phyloP scores from a whole-genome alignment of 1,284 basidiomycete species.

The Malassezia yamatoensis region DNA sequence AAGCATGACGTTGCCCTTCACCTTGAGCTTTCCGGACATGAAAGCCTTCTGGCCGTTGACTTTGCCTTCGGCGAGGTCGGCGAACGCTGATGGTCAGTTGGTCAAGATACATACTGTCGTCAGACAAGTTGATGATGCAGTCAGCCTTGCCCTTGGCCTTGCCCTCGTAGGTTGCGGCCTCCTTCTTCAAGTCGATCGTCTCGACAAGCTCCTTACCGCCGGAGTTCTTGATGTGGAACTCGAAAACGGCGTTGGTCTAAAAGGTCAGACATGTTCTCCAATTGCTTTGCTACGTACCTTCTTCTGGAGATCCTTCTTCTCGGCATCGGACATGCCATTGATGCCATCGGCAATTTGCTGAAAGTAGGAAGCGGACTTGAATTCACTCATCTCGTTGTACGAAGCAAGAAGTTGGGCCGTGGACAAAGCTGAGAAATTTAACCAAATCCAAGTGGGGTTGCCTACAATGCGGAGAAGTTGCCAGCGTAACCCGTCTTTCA shows the following conservation, averaged over 20 bases:
- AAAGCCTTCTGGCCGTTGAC: slow-evolving; percentile 49
- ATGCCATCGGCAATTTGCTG: slow-evolving; percentile 58
- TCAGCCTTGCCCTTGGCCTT: slow-evolving; percentile 48
- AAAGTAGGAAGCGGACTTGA: slow-evolving; percentile 44
- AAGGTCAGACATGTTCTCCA: not conserved
- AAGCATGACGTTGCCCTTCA: slow-evolving; percentile 46
- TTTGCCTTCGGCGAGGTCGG: slow-evolving; percentile 47
- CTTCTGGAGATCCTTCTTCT: slow-evolving; percentile 71
- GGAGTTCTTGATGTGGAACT: slow-evolving; percentile 71
- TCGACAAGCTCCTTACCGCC: slow-evolving; percentile 60
- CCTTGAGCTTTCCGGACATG: slow-evolving; percentile 31
- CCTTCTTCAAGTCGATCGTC: slow-evolving; percentile 91
- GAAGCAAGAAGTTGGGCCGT: slow-evolving; percentile 1
- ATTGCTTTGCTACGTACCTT: slow-evolving; percentile 56
- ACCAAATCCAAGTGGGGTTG: not conserved
- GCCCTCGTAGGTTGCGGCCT: slow-evolving; percentile 37
- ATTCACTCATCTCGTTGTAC: slow-evolving; percentile 28
- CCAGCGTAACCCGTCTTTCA: not conserved
- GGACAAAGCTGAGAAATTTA: not conserved
- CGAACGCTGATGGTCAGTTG: slow-evolving; percentile 21
- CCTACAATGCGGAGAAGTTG: not conserved
- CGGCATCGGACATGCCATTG: slow-evolving; percentile 58
- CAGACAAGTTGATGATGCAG: slow-evolving; percentile 45
- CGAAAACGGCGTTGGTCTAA: slow-evolving; percentile 83
- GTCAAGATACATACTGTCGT: slow-evolving; percentile 27